These are phyloP conservation scores for Suillus subalutaceus DNA, from an alignment of 768 basidiomycete species.

Conservation along the genomic window DNA sequence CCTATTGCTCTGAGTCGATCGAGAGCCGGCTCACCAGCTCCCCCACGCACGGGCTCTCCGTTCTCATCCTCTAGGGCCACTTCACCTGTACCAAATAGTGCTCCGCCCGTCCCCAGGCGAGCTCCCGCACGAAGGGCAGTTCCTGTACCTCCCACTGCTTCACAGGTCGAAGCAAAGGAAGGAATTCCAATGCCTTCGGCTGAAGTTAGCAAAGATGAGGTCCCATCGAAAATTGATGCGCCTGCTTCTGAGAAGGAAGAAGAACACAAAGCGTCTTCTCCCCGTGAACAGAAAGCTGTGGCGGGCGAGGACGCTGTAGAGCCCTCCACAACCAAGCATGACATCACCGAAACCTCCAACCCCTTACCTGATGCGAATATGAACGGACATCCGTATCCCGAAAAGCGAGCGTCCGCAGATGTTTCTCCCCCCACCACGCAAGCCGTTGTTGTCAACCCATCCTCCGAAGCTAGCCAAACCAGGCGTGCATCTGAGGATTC, in stretches of 20 bases:
- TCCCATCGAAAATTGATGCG: not conserved
- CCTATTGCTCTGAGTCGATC: conserved; percentile 26
- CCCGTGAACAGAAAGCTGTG: not conserved
- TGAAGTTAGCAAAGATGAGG: not conserved
- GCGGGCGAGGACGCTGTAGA: not conserved
- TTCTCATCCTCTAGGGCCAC: conserved; percentile 37
- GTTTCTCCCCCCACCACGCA: not conserved
- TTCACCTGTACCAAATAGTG: conserved; percentile 37
- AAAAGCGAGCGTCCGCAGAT: not conserved
- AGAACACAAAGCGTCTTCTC: conserved; percentile 1
- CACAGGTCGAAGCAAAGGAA: not conserved
- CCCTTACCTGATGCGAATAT: not conserved
- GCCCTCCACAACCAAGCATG: not conserved
- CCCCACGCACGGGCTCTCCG: conserved; percentile 25
- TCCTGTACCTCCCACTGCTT: conserved; percentile 29
- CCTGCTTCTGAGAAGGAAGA: conserved; percentile 7
- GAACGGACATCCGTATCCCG: not conserved
- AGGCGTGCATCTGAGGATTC: conserved; percentile 11
- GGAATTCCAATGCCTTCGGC: conserved; percentile 1
- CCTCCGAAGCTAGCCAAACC: not conserved
- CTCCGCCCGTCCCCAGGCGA: conserved; percentile 67
- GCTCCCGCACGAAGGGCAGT: conserved; percentile 54
- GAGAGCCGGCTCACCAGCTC: conserved; percentile 28
- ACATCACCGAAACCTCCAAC: not conserved
- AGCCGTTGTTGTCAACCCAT: not conserved